Evolutionary conservation across 768 basidiomycete species (phyloP).

Genomic region (Termitomyces sp.): DNA sequence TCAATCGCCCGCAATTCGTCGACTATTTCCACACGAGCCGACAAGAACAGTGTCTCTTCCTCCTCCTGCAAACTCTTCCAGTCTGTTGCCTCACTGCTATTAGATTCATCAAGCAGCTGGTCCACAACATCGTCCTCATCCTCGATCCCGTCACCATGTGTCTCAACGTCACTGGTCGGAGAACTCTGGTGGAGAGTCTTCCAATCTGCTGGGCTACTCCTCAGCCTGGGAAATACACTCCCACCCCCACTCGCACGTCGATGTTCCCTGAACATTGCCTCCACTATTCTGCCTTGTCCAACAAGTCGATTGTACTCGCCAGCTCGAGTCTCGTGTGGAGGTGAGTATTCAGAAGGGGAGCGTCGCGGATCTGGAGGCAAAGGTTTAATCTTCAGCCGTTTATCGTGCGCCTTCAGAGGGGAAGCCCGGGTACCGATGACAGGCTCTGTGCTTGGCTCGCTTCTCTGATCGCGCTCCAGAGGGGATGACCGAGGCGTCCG

Average conservation of each 20-base stretch:
- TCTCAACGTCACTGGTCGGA: not conserved
- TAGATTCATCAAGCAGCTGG: not conserved
- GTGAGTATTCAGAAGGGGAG: conserved; percentile 24
- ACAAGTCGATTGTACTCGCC: conserved; percentile 29
- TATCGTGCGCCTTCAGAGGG: conserved; percentile 7
- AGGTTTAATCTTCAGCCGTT: conserved; percentile 20
- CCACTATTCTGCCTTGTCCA: conserved; percentile 31
- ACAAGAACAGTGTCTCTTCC: conserved; percentile 19
- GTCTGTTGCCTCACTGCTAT: not conserved
- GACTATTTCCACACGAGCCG: conserved; percentile 19
- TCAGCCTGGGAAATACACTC: conserved; percentile 10
- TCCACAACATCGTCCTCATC: conserved; percentile 3
- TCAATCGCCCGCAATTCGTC: conserved; percentile 26
- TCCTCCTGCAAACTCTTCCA: conserved; percentile 6
- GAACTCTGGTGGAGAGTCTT: conserved; percentile 1
- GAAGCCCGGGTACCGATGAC: conserved; percentile 4
- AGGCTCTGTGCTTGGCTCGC: not conserved
- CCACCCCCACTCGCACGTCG: conserved; percentile 28
- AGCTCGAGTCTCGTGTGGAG: conserved; percentile 27
- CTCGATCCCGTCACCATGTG: not conserved
- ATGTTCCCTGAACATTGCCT: conserved; percentile 33
- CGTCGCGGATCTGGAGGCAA: conserved; percentile 14
- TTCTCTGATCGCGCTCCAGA: conserved; percentile 1
- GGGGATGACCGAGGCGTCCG: not conserved
- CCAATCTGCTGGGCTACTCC: not conserved